phyloP scores from a whole-genome alignment of 352 stramenopile genomes.

The Globisporangium cystogenes region DNA sequence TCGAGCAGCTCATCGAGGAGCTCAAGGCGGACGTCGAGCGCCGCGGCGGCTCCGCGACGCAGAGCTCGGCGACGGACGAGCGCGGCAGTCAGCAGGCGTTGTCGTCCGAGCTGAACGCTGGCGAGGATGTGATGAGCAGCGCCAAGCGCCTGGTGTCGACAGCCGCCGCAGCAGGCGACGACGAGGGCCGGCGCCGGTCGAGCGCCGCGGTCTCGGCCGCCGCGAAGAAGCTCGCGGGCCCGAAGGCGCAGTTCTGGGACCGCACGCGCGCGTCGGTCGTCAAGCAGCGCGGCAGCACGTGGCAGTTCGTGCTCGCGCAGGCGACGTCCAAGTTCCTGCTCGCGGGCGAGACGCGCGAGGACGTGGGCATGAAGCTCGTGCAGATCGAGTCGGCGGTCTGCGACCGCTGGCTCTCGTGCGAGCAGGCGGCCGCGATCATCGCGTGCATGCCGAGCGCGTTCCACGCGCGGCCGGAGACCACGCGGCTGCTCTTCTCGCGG shows the following conservation, averaged over 20 bases:
- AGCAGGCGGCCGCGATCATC: conserved; percentile 66
- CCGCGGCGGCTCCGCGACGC: background rate
- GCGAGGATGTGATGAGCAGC: background rate
- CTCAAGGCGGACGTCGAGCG: conserved; percentile 28
- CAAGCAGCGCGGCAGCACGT: conserved; percentile 25
- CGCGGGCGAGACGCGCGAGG: conserved; percentile 46
- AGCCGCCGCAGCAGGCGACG: background rate
- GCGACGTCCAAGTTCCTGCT: conserved; percentile 40
- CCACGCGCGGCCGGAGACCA: conserved; percentile 55
- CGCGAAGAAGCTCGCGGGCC: background rate
- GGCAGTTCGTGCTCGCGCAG: conserved; percentile 22
- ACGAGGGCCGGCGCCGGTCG: background rate
- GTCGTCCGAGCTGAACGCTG: background rate
- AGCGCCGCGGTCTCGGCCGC: background rate
- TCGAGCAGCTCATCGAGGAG: conserved; percentile 66
- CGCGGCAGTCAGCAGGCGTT: background rate
- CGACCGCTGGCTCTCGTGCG: conserved; percentile 69
- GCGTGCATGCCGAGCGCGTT: conserved; percentile 63
- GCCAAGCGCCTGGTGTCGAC: background rate
- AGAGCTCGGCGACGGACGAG: background rate
- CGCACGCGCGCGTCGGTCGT: conserved; percentile 38
- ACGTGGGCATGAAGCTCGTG: conserved; percentile 71
- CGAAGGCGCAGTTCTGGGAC: conserved; percentile 44
- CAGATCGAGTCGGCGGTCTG: conserved; percentile 77
- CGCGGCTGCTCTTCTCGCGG: conserved; percentile 65